A percentile compares a stretch with the other conserved stretches of the same genome.
Evolutionary conservation across 2,329 filamentous ascomycete species (phyloP).

Genomic region (Aspergillus intermedius): DNA sequence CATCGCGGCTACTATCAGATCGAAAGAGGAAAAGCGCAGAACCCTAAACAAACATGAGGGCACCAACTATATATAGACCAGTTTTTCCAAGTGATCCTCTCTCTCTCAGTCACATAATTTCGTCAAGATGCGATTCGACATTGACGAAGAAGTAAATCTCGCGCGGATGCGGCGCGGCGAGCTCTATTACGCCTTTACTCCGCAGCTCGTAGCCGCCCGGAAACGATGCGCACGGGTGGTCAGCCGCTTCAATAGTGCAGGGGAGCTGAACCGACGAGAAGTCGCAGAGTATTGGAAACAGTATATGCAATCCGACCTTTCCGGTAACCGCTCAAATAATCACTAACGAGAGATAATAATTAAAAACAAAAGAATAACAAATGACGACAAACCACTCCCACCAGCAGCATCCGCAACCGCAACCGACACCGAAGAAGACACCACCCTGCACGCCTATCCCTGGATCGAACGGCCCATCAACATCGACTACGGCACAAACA

Average conservation of each 20-base stretch:
- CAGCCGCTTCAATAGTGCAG: constrained; percentile 49
- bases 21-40: too few relatives aligned
- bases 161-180: constrained; percentile 54
- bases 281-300: constrained; percentile 59
- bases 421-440: constrained; percentile 7
- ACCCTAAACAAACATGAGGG: too few relatives aligned
- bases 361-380: neutral
- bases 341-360: neutral
- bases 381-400: neutral
- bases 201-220: constrained; percentile 55
- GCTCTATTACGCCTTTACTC: constrained; percentile 64
- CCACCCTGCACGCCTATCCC: constrained; percentile 9
- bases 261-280: constrained; percentile 50
- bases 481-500: constrained; percentile 70
- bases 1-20: too few relatives aligned
- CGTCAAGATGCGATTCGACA: constrained; percentile 7
- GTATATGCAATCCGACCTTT: constrained; percentile 40
- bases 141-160: constrained; percentile 13
- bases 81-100: too few relatives aligned
- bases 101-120: too few relatives aligned
- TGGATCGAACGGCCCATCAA: constrained; percentile 54
- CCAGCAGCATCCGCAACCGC: neutral
- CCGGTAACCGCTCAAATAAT: neutral
- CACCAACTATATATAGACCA: too few relatives aligned
- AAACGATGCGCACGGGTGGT: constrained; percentile 54